Evolutionary conservation across 768 basidiomycete genomes (phyloP).

Genomic region (Suillus variegatus): DNA sequence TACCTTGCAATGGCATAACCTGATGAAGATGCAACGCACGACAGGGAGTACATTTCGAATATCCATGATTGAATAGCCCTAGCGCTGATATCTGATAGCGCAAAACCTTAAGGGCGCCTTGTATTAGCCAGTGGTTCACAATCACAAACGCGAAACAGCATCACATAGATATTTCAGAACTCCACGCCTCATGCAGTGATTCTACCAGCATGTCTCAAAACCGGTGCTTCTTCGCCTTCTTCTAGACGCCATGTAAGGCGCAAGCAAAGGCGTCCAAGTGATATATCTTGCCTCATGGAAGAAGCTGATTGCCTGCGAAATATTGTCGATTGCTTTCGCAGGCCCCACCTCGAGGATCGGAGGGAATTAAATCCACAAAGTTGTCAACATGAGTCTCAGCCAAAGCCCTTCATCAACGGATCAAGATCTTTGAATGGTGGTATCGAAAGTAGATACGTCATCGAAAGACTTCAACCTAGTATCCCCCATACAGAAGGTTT

Average conservation of each 20-base stretch:
- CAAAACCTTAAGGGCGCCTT: neutral
- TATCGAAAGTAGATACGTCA: neutral
- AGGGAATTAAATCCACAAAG: neutral
- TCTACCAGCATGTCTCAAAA: neutral
- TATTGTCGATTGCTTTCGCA: neutral
- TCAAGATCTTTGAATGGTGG: neutral
- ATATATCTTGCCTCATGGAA: neutral
- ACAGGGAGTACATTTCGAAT: too few relatives aligned
- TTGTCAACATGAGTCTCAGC: neutral
- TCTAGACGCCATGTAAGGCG: neutral
- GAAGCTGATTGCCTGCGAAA: neutral
- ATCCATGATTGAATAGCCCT: too few relatives aligned
- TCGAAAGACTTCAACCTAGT: neutral
- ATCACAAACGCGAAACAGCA: neutral
- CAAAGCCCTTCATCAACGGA: neutral
- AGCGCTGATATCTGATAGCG: too few relatives aligned
- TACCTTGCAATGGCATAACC: neutral
- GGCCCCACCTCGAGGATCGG: neutral
- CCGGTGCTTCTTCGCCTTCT: neutral
- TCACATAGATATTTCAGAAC: neutral
- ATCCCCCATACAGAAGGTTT: neutral
- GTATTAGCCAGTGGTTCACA: neutral
- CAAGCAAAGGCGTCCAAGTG: neutral
- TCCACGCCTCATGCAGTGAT: neutral
- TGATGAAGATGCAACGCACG: neutral